Conservation (phyloP, 768 basidiomycete genomes). For the Gyrodon lividus region DNA sequence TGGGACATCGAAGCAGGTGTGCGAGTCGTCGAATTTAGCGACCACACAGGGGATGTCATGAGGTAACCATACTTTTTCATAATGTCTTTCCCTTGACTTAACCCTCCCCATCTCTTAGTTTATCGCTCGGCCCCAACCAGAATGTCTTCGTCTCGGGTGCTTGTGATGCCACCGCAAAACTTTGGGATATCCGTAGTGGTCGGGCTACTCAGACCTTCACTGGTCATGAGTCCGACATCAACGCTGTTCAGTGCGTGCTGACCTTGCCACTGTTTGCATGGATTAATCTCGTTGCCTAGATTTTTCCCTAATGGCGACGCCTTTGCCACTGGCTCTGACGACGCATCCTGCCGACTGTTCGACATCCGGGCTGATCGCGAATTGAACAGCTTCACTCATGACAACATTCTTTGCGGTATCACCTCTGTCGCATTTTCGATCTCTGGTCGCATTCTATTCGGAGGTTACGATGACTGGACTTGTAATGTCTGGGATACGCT, state of each 20-base stretch:
- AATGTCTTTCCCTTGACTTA: slow-evolving; percentile 9
- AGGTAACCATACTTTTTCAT: slow-evolving; percentile 58
- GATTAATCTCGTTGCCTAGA: slow-evolving; percentile 40
- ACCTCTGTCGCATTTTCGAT: slow-evolving; percentile 99
- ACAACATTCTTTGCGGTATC: slow-evolving; percentile 98
- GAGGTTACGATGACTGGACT: slow-evolving; percentile 99
- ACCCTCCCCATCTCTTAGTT: slow-evolving; percentile 43
- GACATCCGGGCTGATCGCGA: slow-evolving; percentile 98
- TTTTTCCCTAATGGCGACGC: slow-evolving; percentile 99
- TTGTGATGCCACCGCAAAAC: slow-evolving; percentile 96
- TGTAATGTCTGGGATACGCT: slow-evolving; percentile 99
- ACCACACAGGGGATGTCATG: slow-evolving; percentile 99
- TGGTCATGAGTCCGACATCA: slow-evolving; percentile 98
- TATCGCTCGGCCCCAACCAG: slow-evolving; percentile 92
- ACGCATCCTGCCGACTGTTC: slow-evolving; percentile 97
- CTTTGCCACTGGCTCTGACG: slow-evolving; percentile 97
- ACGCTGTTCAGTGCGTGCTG: slow-evolving; percentile 87
- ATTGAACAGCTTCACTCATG: slow-evolving; percentile 94
- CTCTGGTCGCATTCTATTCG: slow-evolving; percentile 95
- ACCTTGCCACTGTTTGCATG: not conserved
- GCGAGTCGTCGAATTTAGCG: slow-evolving; percentile 96
- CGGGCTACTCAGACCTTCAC: slow-evolving; percentile 98
- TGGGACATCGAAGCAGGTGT: slow-evolving; percentile 99
- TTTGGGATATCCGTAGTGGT: slow-evolving; percentile 98
- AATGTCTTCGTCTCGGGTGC: slow-evolving; percentile 98